Evolutionary conservation across 805 yeast species (phyloP).

Genomic region (Kodamaea sagamina): DNA sequence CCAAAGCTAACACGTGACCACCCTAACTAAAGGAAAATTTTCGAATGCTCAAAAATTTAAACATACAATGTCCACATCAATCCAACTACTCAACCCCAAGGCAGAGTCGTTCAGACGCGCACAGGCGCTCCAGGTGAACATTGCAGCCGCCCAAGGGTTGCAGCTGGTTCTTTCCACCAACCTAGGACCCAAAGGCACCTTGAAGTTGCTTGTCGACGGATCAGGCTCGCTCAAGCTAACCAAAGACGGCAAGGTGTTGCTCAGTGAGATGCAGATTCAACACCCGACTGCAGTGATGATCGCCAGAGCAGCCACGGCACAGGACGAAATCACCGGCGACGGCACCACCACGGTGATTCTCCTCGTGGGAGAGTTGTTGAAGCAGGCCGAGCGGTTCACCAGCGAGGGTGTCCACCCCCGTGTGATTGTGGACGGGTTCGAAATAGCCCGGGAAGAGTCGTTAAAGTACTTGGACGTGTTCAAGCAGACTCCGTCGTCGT

Average conservation of each 20-base stretch:
- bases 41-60: not conserved
- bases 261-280: conserved; percentile 93
- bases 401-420: conserved; percentile 96
- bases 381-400: conserved; percentile 90
- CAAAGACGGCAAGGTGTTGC: conserved; percentile 92
- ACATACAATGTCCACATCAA: conserved; percentile 51
- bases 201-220: conserved; percentile 96
- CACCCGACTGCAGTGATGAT: conserved; percentile 53
- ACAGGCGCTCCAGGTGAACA: conserved; percentile 94
- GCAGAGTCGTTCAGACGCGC: conserved; percentile 96
- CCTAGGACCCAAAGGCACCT: conserved; percentile 95
- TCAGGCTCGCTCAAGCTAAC: conserved; percentile 94
- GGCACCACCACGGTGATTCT: conserved; percentile 96
- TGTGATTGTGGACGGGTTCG: conserved; percentile 92
- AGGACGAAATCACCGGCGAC: conserved; percentile 98
- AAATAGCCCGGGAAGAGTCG: conserved; percentile 76
- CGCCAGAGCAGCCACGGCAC: conserved; percentile 97
- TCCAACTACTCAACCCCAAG: conserved; percentile 92
- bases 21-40: conserved; percentile 1
- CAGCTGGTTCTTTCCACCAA: conserved; percentile 91
- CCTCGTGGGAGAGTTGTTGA: conserved; percentile 89
- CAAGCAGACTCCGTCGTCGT: conserved; percentile 51
- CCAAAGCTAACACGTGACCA: conserved; percentile 1
- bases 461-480: conserved; percentile 68
- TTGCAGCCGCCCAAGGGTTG: conserved; percentile 94